Conservation (phyloP, 2,329 filamentous ascomycete genomes). For the Geosmithia putterillii region DNA sequence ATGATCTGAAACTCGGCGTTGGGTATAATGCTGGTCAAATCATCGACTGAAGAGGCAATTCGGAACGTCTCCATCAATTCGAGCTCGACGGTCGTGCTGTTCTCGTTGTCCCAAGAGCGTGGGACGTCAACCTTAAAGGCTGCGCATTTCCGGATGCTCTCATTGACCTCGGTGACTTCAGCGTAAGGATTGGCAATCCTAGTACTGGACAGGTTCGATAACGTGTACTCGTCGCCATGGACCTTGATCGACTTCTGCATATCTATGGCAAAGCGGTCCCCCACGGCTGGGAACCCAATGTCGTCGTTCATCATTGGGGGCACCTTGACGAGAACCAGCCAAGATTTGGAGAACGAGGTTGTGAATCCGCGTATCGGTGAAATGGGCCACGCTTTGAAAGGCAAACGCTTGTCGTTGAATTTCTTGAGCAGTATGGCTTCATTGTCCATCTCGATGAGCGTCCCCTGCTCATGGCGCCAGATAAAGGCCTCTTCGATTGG, state of each 20-base stretch:
- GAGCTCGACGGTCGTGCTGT: slow-evolving; percentile 12
- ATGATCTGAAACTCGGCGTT: slow-evolving; percentile 8
- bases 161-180: slow-evolving; percentile 1
- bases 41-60: slow-evolving; percentile 32
- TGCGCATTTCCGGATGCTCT: slow-evolving; percentile 9
- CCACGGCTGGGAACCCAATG: slow-evolving; percentile 11
- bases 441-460: slow-evolving; percentile 19
- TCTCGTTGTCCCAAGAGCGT: slow-evolving; percentile 12
- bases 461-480: slow-evolving; percentile 16
- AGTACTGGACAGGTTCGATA: slow-evolving; percentile 11
- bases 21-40: slow-evolving; percentile 7
- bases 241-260: slow-evolving; percentile 10
- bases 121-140: slow-evolving; percentile 21
- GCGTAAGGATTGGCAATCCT: slow-evolving; percentile 19
- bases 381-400: slow-evolving; percentile 15
- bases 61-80: slow-evolving; percentile 54
- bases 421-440: slow-evolving; percentile 11
- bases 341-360: slow-evolving; percentile 16
- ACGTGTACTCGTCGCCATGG: slow-evolving; percentile 9
- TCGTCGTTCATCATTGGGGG: slow-evolving; percentile 8
- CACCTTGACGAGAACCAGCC: slow-evolving; percentile 16
- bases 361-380: slow-evolving; percentile 14
- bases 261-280: slow-evolving; percentile 15
- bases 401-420: slow-evolving; percentile 11
- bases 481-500: slow-evolving; percentile 11